Percentiles rank a stretch among this genome's conserved stretches.
Evolutionary conservation across 2,329 filamentous ascomycete species (phyloP).

Genomic region (Coniochaeta sp.): DNA sequence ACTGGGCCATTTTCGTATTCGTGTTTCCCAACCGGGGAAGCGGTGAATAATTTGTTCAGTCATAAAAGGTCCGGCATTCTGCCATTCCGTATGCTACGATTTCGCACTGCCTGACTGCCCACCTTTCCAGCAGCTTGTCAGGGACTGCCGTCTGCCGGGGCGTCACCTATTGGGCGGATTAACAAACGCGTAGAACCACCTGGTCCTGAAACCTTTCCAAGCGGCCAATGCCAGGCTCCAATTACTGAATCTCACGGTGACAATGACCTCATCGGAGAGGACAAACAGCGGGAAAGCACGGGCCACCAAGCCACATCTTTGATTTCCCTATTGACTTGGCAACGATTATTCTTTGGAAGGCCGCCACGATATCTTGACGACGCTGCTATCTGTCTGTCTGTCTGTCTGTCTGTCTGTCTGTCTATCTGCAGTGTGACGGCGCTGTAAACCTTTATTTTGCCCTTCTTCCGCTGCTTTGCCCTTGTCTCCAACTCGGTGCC

Average conservation of each 20-base stretch:
- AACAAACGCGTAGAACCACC: too few relatives aligned
- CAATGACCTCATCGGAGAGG: not conserved
- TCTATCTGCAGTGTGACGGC: not conserved
- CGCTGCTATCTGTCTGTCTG: not conserved
- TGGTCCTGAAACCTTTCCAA: not conserved
- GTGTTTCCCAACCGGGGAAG: not conserved
- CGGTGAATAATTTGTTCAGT: not conserved
- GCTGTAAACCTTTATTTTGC: not conserved
- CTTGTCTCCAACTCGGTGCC: not conserved
- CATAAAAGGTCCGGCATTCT: not conserved
- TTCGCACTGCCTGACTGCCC: not conserved
- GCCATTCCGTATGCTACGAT: not conserved
- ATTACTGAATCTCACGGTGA: not conserved
- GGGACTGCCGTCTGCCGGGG: not conserved
- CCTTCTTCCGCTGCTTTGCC: not conserved
- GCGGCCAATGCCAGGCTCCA: not conserved
- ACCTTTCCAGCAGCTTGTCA: not conserved
- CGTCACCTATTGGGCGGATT: not conserved
- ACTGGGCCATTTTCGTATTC: not conserved
- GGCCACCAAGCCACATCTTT: not conserved
- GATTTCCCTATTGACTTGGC: not conserved
- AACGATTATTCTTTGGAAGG: not conserved
- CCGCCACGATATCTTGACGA: not conserved
- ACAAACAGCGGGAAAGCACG: not conserved
- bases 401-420: too few relatives aligned